A percentile compares a stretch with the other conserved stretches of the same genome.
These are phyloP conservation scores for Chlamydomonas schloesseri DNA, from an alignment of 139 green algal species.

Conservation along the genomic window DNA sequence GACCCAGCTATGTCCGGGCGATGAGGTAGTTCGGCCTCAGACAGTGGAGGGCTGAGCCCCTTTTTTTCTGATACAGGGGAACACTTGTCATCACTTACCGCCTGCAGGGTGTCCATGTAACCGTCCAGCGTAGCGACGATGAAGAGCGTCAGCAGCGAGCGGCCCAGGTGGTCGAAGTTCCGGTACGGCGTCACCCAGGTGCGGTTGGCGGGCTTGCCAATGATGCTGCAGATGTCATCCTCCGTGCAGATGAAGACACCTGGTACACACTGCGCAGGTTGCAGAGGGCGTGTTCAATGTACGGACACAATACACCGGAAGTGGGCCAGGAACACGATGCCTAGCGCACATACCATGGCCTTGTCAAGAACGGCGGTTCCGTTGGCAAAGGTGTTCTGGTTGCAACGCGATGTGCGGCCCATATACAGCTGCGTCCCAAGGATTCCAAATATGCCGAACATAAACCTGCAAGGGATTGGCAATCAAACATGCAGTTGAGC, in stretches of 20 bases:
- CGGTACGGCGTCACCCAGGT: constrained; percentile 46
- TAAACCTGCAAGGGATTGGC: constrained; percentile 3
- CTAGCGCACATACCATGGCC: no score
- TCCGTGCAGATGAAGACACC: constrained; percentile 1
- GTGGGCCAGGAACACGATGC: no score
- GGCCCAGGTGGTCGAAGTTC: constrained; percentile 74
- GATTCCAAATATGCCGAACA: constrained; percentile 66
- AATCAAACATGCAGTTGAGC: no score
- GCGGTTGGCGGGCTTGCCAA: not conserved
- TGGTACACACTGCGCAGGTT: not conserved
- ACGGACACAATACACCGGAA: no score
- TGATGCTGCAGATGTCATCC: not conserved
- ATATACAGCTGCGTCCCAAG: constrained; percentile 66
- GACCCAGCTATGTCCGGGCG: not conserved
- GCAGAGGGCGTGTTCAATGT: no score
- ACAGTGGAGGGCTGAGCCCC: no score
- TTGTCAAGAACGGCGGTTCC: not conserved
- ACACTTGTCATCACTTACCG: constrained; percentile 20
- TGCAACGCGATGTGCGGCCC: constrained; percentile 55
- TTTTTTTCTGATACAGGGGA: no score
- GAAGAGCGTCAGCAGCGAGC: constrained; percentile 68
- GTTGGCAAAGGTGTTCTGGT: constrained; percentile 7
- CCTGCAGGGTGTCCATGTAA: constrained; percentile 74
- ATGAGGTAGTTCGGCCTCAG: no score
- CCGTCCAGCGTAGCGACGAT: constrained; percentile 69